Evolutionary conservation across 2,329 filamentous ascomycete genomes (phyloP).

Genomic region (Penicillium sp.): DNA sequence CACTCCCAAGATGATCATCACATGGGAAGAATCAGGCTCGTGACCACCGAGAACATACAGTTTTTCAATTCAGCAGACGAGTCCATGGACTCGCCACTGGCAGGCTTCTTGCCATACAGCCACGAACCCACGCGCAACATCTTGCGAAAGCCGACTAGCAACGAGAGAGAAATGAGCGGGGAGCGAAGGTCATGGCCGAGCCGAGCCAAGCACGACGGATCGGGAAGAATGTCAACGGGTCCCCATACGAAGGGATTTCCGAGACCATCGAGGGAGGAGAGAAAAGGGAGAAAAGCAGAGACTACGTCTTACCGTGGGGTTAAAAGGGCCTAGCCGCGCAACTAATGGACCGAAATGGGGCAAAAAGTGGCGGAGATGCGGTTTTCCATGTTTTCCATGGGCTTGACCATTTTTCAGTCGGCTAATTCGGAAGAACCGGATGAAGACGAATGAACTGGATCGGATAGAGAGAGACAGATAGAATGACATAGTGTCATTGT

Average conservation of each 20-base stretch:
- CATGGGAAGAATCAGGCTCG: not conserved
- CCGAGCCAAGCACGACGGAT: slow-evolving; percentile 17
- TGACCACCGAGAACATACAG: slow-evolving; percentile 36
- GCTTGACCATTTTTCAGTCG: slow-evolving; percentile 1
- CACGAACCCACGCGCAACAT: slow-evolving; percentile 43
- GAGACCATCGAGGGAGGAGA: slow-evolving; percentile 12
- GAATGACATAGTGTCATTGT: too few relatives aligned
- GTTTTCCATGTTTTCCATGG: too few relatives aligned
- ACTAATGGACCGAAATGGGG: not conserved
- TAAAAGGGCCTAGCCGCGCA: not conserved
- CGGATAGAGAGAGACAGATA: too few relatives aligned
- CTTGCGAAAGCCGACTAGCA: slow-evolving; percentile 3
- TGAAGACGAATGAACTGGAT: too few relatives aligned
- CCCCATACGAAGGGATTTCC: slow-evolving; percentile 21
- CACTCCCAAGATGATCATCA: not conserved
- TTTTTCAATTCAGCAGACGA: slow-evolving; percentile 53
- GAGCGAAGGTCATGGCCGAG: slow-evolving; percentile 5
- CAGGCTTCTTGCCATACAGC: slow-evolving; percentile 42
- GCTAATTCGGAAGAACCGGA: too few relatives aligned
- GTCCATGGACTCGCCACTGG: slow-evolving; percentile 49
- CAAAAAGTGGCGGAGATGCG: slow-evolving; percentile 1
- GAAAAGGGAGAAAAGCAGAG: slow-evolving; percentile 4
- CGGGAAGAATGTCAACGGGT: slow-evolving; percentile 25
- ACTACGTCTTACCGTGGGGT: not conserved
- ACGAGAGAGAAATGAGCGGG: not conserved